A percentile compares a stretch with the other conserved stretches of the same genome.
phyloP scores from a whole-genome alignment of 73 alveolate genomes.

The Paramecium biaurelia region DNA sequence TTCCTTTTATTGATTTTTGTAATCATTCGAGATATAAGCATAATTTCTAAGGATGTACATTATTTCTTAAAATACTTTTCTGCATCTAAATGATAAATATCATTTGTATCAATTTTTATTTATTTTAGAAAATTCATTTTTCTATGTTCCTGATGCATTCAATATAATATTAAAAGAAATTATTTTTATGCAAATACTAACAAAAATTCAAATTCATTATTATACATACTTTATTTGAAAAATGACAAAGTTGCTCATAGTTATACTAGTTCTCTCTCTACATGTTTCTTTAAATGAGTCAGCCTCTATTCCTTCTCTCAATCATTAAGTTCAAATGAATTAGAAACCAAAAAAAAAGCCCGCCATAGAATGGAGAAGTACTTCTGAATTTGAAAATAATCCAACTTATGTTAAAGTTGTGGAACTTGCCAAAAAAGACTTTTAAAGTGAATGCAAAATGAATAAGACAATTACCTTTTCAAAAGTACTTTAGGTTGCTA shows the following conservation, averaged over 20 bases:
- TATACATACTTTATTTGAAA: background rate
- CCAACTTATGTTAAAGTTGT: background rate
- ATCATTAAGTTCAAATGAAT: background rate
- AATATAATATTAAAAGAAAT: background rate
- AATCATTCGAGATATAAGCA: background rate
- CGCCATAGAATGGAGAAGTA: background rate
- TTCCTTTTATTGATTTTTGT: constrained; percentile 30
- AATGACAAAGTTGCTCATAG: background rate
- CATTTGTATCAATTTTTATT: background rate
- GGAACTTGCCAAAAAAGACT: background rate
- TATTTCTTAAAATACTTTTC: constrained; percentile 11
- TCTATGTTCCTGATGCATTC: background rate
- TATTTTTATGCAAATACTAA: background rate
- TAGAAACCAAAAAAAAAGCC: background rate
- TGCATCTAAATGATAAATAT: background rate
- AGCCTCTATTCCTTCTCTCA: background rate
- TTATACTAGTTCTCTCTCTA: background rate
- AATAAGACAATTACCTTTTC: background rate
- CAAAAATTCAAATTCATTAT: background rate
- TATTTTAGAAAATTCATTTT: background rate
- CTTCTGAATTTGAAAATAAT: background rate
- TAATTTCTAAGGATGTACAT: background rate
- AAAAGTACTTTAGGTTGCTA: background rate
- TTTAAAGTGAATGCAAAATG: background rate
- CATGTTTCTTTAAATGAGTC: background rate